A percentile compares a stretch with the other conserved stretches of the same genome.
Conservation (phyloP, 371 early-diverging fungal genomes). For the Actinomucor elegans region DNA sequence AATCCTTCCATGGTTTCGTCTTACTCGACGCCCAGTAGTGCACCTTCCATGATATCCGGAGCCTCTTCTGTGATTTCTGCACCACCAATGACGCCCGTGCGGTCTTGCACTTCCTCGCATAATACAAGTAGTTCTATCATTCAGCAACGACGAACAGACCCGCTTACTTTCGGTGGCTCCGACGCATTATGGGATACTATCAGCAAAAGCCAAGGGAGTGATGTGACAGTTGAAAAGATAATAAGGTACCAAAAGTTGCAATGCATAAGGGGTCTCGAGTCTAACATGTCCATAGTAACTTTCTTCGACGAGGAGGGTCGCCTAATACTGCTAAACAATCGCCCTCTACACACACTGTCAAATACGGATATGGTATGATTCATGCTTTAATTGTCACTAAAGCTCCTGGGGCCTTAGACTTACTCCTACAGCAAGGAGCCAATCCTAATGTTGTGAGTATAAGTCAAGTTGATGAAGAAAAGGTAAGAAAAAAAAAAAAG, state of each 20-base stretch:
- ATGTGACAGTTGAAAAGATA: conserved; percentile 43
- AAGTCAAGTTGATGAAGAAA: conserved; percentile 40
- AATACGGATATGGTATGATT: conserved; percentile 50
- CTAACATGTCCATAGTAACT: conserved; percentile 22
- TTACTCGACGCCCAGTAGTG: conserved; percentile 21
- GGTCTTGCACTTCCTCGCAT: conserved; percentile 25
- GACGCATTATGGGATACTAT: conserved; percentile 50
- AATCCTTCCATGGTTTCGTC: conserved; percentile 26
- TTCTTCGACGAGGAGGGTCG: conserved; percentile 45
- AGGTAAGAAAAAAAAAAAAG: conserved; percentile 19
- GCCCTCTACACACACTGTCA: conserved; percentile 25
- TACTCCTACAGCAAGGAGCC: conserved; percentile 46
- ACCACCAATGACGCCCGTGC: conserved; percentile 25
- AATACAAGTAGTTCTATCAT: conserved; percentile 25
- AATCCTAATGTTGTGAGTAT: conserved; percentile 40
- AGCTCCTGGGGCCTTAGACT: conserved; percentile 29
- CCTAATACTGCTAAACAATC: conserved; percentile 49
- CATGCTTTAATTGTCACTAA: conserved; percentile 45
- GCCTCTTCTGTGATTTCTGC: conserved; percentile 13
- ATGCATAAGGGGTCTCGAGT: not conserved
- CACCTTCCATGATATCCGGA: conserved; percentile 4
- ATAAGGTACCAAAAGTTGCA: conserved; percentile 25
- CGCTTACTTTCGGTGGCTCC: conserved; percentile 44
- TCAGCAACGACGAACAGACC: conserved; percentile 38
- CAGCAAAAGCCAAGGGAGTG: conserved; percentile 33